Percentiles rank a stretch among this genome's conserved stretches.
phyloP scores from a whole-genome alignment of 257 asterid species.

The Fraxinus excelsior region DNA sequence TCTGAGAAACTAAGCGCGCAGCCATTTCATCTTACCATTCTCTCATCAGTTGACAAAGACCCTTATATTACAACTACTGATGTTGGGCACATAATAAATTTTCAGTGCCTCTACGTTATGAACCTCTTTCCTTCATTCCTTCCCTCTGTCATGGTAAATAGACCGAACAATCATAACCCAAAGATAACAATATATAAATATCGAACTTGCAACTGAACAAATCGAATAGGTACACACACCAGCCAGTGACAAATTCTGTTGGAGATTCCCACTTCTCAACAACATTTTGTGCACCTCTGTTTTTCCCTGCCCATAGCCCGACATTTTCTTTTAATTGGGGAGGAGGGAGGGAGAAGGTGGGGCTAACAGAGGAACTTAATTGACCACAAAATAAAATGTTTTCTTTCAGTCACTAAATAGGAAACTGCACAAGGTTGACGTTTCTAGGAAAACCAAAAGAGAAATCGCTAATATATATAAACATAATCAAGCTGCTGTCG shows the following conservation, averaged over 20 bases:
- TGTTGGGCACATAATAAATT: not conserved
- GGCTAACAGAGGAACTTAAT: conserved; percentile 8
- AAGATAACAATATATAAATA: conserved; percentile 1
- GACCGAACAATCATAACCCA: conserved; percentile 1
- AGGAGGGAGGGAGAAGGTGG: conserved; percentile 4
- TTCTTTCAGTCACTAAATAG: not conserved
- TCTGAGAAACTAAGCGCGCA: not conserved
- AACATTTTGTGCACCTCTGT: not conserved
- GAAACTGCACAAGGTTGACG: conserved; percentile 15
- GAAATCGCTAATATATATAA: conserved; percentile 16
- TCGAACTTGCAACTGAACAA: not conserved
- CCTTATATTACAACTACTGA: not conserved
- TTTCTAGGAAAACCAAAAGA: conserved; percentile 7
- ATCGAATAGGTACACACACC: not conserved
- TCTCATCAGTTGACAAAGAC: not conserved
- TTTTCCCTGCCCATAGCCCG: not conserved
- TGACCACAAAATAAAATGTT: conserved; percentile 13
- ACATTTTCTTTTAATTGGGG: not conserved
- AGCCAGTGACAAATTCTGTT: not conserved
- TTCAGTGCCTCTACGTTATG: conserved; percentile 7
- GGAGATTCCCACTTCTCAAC: not conserved
- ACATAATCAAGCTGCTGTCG: conserved; percentile 27
- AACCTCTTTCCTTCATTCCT: conserved; percentile 12
- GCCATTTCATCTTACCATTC: not conserved
- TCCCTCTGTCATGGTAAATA: conserved; percentile 1